Evolutionary conservation across 208 protist species (phyloP).

Genomic region (Acanthamoeba castellanii): DNA sequence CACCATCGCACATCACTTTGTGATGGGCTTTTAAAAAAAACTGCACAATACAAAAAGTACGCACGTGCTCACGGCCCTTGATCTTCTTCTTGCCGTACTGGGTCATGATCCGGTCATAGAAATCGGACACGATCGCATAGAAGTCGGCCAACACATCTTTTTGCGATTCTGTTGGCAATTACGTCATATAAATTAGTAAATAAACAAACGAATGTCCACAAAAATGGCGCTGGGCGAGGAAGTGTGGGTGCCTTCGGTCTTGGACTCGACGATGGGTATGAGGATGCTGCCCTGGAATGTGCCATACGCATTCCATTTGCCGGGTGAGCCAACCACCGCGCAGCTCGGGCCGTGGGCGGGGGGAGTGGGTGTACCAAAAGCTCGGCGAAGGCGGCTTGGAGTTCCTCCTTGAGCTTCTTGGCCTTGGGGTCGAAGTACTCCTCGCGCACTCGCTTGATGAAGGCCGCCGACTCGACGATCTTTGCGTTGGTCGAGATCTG

Average conservation of each 20-base stretch:
- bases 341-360: neutral
- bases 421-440: conserved; percentile 74
- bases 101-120: conserved; percentile 67
- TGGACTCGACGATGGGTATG: conserved; percentile 54
- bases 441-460: conserved; percentile 47
- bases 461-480: conserved; percentile 23
- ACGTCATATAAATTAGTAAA: neutral
- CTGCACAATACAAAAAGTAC: neutral
- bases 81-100: conserved; percentile 75
- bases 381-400: conserved; percentile 60
- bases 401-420: conserved; percentile 68
- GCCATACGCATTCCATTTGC: neutral
- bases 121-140: conserved; percentile 21
- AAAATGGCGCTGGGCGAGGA: neutral
- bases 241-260: conserved; percentile 1
- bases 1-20: too few species aligned
- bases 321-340: neutral
- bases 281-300: conserved; percentile 61
- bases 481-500: conserved; percentile 63
- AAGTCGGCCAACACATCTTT: conserved; percentile 34
- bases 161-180: conserved; percentile 1
- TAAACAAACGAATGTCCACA: neutral
- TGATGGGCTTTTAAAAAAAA: too few species aligned
- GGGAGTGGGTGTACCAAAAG: neutral
- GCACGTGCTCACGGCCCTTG: conserved; percentile 61